Percentiles rank a stretch among this genome's conserved stretches.
Evolutionary conservation across 345 rosid species (phyloP).

Genomic region (Rhizophora mangle): DNA sequence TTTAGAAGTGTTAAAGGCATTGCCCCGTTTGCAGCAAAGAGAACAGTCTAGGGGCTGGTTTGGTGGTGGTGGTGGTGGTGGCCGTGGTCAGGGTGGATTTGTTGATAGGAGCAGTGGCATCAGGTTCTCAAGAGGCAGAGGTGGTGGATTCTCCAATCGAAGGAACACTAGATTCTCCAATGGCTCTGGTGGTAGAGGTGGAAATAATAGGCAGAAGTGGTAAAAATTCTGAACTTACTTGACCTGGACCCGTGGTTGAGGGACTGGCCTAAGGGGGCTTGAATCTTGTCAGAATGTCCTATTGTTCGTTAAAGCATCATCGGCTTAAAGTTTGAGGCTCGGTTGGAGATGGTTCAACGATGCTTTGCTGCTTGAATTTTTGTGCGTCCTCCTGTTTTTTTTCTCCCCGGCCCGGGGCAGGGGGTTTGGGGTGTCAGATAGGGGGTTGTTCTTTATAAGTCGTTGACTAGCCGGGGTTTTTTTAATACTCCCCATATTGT

Average conservation of each 20-base stretch:
- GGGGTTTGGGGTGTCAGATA: no score
- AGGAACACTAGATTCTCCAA: slow-evolving; percentile 38
- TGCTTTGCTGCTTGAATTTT: no score
- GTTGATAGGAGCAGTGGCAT: slow-evolving; percentile 34
- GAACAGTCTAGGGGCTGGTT: slow-evolving; percentile 60
- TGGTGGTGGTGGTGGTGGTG: slow-evolving; percentile 51
- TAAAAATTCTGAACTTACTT: slow-evolving; percentile 15
- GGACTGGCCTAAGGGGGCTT: no score
- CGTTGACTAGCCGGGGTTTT: slow-evolving; percentile 7
- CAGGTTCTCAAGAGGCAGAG: slow-evolving; percentile 38
- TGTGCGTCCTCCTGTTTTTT: background rate
- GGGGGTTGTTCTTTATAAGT: no score
- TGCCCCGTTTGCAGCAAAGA: slow-evolving; percentile 76
- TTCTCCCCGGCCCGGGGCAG: no score
- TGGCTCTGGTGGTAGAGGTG: slow-evolving; percentile 37
- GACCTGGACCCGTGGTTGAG: no score
- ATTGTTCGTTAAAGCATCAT: no score
- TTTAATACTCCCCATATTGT: background rate
- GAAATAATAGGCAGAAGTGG: slow-evolving; percentile 29
- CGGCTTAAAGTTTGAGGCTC: background rate
- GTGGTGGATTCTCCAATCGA: slow-evolving; percentile 38
- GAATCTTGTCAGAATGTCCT: no score
- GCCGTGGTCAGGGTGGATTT: slow-evolving; percentile 29
- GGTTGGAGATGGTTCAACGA: no score
- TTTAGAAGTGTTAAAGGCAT: slow-evolving; percentile 56